Evolutionary conservation across 2,329 filamentous ascomycete species (phyloP), one percentile per base, ranked within the genome.

Genomic region (Aspergillus sp.): DNA sequence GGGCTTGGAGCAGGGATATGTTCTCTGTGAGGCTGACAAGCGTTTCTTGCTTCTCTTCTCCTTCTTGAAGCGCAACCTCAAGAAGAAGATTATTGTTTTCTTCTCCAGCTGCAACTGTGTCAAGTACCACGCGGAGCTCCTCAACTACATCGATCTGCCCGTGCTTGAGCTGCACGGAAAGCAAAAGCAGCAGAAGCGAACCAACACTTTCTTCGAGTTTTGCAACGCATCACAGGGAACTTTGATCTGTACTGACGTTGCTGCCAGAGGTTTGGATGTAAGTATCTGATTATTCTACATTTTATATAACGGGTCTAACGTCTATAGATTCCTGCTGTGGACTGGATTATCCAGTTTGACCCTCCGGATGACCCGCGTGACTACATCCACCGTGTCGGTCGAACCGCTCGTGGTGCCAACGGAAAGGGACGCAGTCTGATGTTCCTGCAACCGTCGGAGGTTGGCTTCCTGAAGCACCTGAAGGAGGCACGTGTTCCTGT

Each of bases 161-260:
- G 88, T 94, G 3, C 77, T 95, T 35, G 86, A 88, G 56, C 76
- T 95, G 6, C 88, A 94, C 67, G 93, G 90, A 54, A 96, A 98
- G 72, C 89, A 95, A 71, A 98, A 98, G 71, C 93, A 98, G 70
- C 90, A 96, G 70, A 95, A 95, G 69, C 87, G 93, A n/a, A 98
- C 93, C 26, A 95, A 94, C 64, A 95, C 90, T 1, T 98, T 98
- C 67, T 98, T 97, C 67, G 91, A 97, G 66, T 98, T 98, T 66
- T 85, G 82, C 61, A 90, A 90, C 59, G 85, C 90, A 12, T 83
- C 83, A 53, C 81, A 86, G 53, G 93, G 91, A 26, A 95, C 88
- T 1, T 70, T 98, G 42, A 93, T 98, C 56, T 96, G 90, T 71
- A 98, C 93, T 0, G 93, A 98, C 60, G 93, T 98, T 51, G 93